A percentile compares a stretch with the other conserved stretches of the same genome.
Conservation (phyloP, 2,329 filamentous ascomycete species). For the Ophiostoma australiae region DNA sequence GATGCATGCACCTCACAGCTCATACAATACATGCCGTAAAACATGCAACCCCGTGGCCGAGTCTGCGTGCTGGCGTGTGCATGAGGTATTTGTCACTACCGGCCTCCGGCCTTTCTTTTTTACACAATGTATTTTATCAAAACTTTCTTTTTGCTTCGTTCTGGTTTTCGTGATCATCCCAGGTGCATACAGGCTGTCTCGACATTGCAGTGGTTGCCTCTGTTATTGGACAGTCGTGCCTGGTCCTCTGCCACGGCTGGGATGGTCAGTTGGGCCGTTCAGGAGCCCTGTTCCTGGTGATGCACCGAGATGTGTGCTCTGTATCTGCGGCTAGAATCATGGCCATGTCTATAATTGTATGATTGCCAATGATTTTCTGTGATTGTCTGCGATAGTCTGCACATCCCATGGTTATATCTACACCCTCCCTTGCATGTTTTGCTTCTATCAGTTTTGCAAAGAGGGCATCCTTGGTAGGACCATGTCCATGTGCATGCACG, state of each 20-base stretch:
- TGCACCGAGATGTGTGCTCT: neutral
- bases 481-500: neutral
- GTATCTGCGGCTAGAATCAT: no score
- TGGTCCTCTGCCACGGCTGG: neutral
- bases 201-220: neutral
- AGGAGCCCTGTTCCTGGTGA: conserved; percentile 6
- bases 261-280: neutral
- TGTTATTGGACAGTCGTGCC: neutral
- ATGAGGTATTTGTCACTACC: conserved; percentile 3
- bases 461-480: neutral
- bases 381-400: no score
- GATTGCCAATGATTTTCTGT: no score
- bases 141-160: neutral
- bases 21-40: neutral
- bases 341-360: no score
- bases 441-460: neutral
- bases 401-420: neutral
- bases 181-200: neutral
- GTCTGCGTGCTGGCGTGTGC: neutral
- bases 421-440: conserved; percentile 4
- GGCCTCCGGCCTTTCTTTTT: neutral
- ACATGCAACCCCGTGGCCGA: no score
- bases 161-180: neutral
- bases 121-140: neutral
- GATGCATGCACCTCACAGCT: neutral